A percentile compares a stretch with the other conserved stretches of the same genome.
These are phyloP conservation scores for Phragmites australis DNA, from an alignment of 176 grass and related monocot genomes.

Conservation along the genomic window DNA sequence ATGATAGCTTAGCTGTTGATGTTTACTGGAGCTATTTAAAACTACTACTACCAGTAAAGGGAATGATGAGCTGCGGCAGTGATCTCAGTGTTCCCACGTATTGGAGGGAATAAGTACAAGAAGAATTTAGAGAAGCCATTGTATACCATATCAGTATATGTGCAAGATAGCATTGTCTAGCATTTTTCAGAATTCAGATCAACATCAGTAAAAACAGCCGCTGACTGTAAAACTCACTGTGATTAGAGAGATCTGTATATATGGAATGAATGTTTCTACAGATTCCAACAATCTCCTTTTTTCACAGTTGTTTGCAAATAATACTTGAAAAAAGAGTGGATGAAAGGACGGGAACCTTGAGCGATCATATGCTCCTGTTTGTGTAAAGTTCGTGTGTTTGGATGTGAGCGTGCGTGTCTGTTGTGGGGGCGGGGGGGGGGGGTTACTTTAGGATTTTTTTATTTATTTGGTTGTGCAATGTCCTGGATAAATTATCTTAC, in stretches of 20 bases:
- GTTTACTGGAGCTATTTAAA: constrained; percentile 6
- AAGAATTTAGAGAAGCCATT: not conserved
- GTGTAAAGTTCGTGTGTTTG: not conserved
- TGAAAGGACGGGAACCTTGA: not conserved
- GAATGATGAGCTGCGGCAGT: not conserved
- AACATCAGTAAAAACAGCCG: not conserved
- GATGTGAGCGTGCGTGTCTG: no score
- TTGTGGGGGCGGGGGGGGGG: no score
- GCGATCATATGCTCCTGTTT: not conserved
- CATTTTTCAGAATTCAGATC: constrained; percentile 1
- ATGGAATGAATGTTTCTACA: not conserved
- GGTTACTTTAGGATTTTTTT: not conserved
- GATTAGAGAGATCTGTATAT: not conserved
- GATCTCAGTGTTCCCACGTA: not conserved
- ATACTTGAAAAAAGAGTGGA: not conserved
- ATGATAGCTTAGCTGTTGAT: not conserved
- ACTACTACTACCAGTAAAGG: not conserved
- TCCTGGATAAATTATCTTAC: no score
- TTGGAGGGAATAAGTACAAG: not conserved
- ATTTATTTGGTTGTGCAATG: no score
- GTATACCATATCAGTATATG: not conserved
- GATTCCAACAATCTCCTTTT: not conserved
- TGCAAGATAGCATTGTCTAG: not conserved
- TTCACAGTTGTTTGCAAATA: not conserved
- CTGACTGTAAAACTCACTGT: not conserved